These are phyloP conservation scores for Metschnikowia gelsemii DNA, from an alignment of 805 yeast species.

Conservation along the genomic window DNA sequence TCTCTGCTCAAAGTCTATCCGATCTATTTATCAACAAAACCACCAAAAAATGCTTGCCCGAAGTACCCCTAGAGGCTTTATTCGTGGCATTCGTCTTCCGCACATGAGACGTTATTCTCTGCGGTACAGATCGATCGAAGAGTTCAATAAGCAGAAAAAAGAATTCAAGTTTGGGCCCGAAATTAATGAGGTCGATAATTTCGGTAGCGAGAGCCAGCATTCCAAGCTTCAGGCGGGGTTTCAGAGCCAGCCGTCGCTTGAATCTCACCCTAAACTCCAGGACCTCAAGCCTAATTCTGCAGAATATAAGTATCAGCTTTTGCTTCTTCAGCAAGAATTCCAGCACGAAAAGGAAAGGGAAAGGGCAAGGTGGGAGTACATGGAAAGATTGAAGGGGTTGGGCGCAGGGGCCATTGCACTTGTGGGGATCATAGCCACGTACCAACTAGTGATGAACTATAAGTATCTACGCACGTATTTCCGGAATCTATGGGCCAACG, in stretches of 20 bases:
- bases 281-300: conserved; percentile 32
- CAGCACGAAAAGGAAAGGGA: conserved; percentile 28
- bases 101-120: conserved; percentile 5
- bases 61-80: not conserved
- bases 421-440: conserved; percentile 39
- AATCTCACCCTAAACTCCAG: conserved; percentile 28
- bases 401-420: conserved; percentile 43
- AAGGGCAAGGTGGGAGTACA: conserved; percentile 35
- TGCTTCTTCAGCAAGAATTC: conserved; percentile 29
- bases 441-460: conserved; percentile 45
- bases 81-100: conserved; percentile 1
- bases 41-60: conserved; percentile 7
- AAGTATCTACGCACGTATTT: conserved; percentile 36
- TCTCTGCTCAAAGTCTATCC: no score
- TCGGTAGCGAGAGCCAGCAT: conserved; percentile 10
- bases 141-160: conserved; percentile 37
- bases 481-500: conserved; percentile 33
- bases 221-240: conserved; percentile 4
- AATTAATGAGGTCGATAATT: conserved; percentile 8
- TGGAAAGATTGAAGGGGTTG: conserved; percentile 46
- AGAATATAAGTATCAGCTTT: conserved; percentile 36
- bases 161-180: conserved; percentile 28
- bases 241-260: conserved; percentile 6
- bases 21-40: no score
- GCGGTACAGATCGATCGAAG: conserved; percentile 29